Evolutionary conservation across 2,329 filamentous ascomycete genomes (phyloP).

Genomic region (Graphiopsis chlorocephala): DNA sequence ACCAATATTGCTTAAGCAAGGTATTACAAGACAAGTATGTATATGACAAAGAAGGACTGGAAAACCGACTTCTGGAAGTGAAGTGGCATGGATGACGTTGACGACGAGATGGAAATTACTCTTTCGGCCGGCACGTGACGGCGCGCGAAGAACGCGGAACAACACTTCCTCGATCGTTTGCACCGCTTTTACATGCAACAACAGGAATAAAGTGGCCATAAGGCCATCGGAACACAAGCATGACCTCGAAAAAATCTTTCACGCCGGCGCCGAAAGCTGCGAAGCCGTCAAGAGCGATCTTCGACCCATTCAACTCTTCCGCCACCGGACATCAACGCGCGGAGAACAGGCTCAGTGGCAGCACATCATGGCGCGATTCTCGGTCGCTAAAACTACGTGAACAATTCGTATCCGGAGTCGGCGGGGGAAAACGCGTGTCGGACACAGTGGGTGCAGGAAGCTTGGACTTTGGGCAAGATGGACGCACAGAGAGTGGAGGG

Average conservation of each 20-base stretch:
- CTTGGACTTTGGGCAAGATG: constrained; percentile 52
- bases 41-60: background rate
- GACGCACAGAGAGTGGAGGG: constrained; percentile 51
- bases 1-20: background rate
- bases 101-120: background rate
- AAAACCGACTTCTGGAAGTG: background rate
- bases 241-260: background rate
- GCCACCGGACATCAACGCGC: constrained; percentile 80
- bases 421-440: constrained; percentile 57
- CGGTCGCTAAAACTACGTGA: constrained; percentile 65
- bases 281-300: constrained; percentile 92
- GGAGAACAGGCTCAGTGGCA: constrained; percentile 62
- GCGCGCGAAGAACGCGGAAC: background rate
- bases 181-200: background rate
- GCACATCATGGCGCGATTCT: constrained; percentile 68
- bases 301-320: constrained; percentile 94
- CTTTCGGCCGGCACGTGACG: background rate
- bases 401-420: constrained; percentile 62
- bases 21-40: background rate
- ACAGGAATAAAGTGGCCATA: background rate
- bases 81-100: background rate
- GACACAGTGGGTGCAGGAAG: constrained; percentile 66
- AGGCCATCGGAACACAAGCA: background rate
- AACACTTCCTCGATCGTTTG: background rate
- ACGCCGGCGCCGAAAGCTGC: constrained; percentile 70